A percentile compares a stretch with the other conserved stretches of the same genome.
phyloP scores from a whole-genome alignment of 2,329 filamentous ascomycete genomes.

The Cercospora sp. region DNA sequence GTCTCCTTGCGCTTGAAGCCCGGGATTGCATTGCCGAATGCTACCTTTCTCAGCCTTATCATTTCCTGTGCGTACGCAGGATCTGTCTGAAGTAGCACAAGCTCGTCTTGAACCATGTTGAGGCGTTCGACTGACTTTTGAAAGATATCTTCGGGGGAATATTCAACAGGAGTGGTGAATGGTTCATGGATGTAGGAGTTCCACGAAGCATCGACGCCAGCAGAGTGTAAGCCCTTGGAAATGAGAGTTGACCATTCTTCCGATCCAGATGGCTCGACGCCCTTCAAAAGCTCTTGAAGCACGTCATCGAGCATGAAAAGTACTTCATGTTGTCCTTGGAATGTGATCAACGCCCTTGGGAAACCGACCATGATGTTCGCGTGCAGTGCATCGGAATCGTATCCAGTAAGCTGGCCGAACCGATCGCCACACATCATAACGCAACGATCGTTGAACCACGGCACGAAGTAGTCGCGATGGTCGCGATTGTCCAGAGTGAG shows the following conservation, averaged over 20 bases:
- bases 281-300: neutral
- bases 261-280: neutral
- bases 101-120: constrained; percentile 7
- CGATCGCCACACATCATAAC: neutral
- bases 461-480: no score
- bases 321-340: constrained; percentile 14
- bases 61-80: constrained; percentile 3
- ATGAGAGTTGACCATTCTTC: neutral
- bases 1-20: neutral
- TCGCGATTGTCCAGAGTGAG: no score
- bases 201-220: neutral
- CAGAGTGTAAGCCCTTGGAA: neutral
- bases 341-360: neutral
- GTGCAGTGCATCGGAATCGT: neutral
- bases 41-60: neutral
- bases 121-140: neutral
- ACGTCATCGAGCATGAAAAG: neutral
- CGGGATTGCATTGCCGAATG: neutral
- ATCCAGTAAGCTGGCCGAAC: neutral
- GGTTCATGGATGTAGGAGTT: constrained; percentile 3
- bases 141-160: neutral
- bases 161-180: neutral
- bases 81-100: constrained; percentile 12
- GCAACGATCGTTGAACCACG: neutral
- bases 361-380: neutral